A percentile compares a stretch with the other conserved stretches of the same genome.
These are phyloP conservation scores for Alternaria dauci DNA, from an alignment of 2,329 filamentous ascomycete genomes.

Conservation along the genomic window DNA sequence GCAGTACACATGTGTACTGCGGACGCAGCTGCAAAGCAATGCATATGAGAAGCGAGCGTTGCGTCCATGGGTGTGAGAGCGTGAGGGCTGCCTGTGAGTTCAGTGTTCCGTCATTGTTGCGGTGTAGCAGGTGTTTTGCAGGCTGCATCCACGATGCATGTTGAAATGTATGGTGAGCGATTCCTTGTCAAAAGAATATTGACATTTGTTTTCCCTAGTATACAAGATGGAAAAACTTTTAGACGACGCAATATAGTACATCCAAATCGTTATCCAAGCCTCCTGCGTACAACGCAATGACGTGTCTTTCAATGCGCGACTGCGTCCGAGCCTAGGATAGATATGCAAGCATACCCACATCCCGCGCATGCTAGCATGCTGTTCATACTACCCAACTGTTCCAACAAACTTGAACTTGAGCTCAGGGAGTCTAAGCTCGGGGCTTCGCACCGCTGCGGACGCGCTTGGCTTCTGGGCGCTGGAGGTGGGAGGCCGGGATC, in stretches of 20 bases:
- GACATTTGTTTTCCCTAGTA: conserved; percentile 20
- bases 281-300: conserved; percentile 1
- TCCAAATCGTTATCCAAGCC: conserved; percentile 15
- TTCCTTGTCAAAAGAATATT: conserved; percentile 7
- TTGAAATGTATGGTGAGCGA: neutral
- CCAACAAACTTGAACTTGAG: neutral
- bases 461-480: conserved; percentile 76
- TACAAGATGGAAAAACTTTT: conserved; percentile 30
- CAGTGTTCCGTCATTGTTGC: conserved; percentile 4
- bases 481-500: conserved; percentile 90
- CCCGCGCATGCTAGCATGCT: neutral
- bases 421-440: conserved; percentile 33
- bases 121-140: neutral
- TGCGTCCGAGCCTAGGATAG: neutral
- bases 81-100: neutral
- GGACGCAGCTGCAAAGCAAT: neutral
- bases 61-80: neutral
- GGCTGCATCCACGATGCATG: conserved; percentile 2
- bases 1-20: neutral
- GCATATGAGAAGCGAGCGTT: neutral
- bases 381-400: neutral
- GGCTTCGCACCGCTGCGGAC: conserved; percentile 60
- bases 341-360: neutral
- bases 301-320: neutral
- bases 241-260: conserved; percentile 22